phyloP scores from a whole-genome alignment of 352 stramenopile genomes.

The Pythium phragmiticola region DNA sequence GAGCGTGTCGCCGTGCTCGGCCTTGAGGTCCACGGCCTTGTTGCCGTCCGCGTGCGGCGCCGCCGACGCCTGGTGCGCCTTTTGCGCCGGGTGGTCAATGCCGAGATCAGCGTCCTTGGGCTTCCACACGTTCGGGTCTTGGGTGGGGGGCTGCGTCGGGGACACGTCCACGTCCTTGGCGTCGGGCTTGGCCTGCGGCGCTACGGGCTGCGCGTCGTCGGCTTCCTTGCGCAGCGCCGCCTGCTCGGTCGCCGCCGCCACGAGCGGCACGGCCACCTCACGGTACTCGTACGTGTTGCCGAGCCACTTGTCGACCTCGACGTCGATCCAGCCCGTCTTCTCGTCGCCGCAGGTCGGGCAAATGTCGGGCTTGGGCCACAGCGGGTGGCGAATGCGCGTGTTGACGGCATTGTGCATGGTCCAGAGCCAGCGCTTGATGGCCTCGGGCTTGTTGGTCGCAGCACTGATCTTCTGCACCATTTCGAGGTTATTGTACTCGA shows the following conservation, averaged over 20 bases:
- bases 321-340: slow-evolving; percentile 45
- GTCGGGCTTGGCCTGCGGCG: slow-evolving; percentile 19
- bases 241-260: slow-evolving; percentile 16
- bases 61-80: slow-evolving; percentile 15
- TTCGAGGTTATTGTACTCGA: slow-evolving; percentile 72
- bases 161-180: slow-evolving; percentile 4
- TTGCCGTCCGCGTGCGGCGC: slow-evolving; percentile 34
- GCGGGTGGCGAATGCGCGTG: slow-evolving; percentile 66
- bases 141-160: slow-evolving; percentile 22
- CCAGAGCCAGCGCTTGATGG: slow-evolving; percentile 79
- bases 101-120: slow-evolving; percentile 68
- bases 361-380: slow-evolving; percentile 72
- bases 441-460: slow-evolving; percentile 63
- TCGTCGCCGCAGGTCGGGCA: slow-evolving; percentile 71
- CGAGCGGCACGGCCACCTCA: slow-evolving; percentile 47
- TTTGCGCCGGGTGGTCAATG: slow-evolving; percentile 67
- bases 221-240: slow-evolving; percentile 26
- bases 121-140: slow-evolving; percentile 42
- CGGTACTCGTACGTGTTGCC: slow-evolving; percentile 58
- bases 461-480: slow-evolving; percentile 60
- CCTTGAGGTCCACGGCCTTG: slow-evolving; percentile 34
- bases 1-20: slow-evolving; percentile 33
- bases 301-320: slow-evolving; percentile 81
- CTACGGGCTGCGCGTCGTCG: slow-evolving; percentile 16
- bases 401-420: slow-evolving; percentile 86